Base-by-base conservation (phyloP, 129 eudicot species). In the Helianthus annuus region DNA sequence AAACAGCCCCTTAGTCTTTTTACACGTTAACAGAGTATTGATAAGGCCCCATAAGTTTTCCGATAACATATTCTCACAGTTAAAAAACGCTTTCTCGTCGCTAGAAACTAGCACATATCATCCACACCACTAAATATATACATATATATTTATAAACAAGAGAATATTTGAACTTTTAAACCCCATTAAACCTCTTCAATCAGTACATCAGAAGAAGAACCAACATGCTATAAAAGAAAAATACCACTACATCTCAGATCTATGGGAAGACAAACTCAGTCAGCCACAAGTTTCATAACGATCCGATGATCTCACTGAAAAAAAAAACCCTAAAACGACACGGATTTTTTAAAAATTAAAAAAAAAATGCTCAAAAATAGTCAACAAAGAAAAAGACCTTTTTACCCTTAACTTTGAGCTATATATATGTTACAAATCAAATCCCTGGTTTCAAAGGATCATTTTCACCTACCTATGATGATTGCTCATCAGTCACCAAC, bases 381-480 rank as follows among this genome's bases (percentile, higher is more conserved):
- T 32, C 74, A 60, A 68, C 70, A 32, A 70, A 66, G 34, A 65
- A 74, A 19, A 71, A 69, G 55, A 72, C 59, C 75, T 82, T 85
- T 72, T 83, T 83, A 73, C 87, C 87, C 85, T 79, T 79, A 73
- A 57, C 74, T 67, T 79, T 72, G 83, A 78, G 80, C 92, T 82
- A 89, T 81, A 78, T 74, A 76, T 86, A 86, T 83, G 89, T 81
- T 82, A 89, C 91, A 89, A 85, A 69, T 83, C 83, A 78, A 70
- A 78, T 78, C 82, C 82, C 63, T 80, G 54, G 76, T 78, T 64
- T 80, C 73, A 53, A 78, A 87, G 97, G 90, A 86, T 79, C 65
- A 46, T 70, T 60, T 82, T 86, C 70, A 78, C 84, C 95, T 92
- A 87, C 83, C 87, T 78, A 82, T 12, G 66, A 60, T 29, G 66